Conservation (phyloP, 495 filamentous ascomycete genomes). For the Pyronema omphalodes region DNA sequence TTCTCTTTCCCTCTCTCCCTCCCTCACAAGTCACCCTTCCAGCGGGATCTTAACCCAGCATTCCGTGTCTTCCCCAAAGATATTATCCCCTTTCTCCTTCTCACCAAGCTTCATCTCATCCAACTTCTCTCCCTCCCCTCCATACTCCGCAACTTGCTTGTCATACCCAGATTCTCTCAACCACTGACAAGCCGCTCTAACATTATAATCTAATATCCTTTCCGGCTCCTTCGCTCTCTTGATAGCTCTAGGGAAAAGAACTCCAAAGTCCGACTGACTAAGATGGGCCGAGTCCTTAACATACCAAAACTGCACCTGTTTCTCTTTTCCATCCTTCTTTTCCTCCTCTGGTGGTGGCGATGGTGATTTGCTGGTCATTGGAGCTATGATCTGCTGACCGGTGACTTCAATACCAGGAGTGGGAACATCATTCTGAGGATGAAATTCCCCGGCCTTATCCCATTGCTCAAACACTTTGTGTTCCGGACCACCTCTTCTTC, state of each 20-base stretch:
- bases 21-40: constrained; percentile 1
- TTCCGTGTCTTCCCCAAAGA: constrained; percentile 11
- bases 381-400: constrained; percentile 11
- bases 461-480: constrained; percentile 17
- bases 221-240: constrained; percentile 42
- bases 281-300: constrained; percentile 45
- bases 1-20: neutral
- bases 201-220: constrained; percentile 42
- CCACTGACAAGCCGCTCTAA: constrained; percentile 19
- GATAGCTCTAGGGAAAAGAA: constrained; percentile 52
- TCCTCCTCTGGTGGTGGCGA: neutral
- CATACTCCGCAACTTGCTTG: neutral
- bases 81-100: neutral
- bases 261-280: constrained; percentile 58
- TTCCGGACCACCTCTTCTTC: constrained; percentile 2
- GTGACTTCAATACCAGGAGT: constrained; percentile 5
- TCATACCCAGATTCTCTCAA: constrained; percentile 13
- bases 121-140: neutral
- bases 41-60: constrained; percentile 10
- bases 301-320: constrained; percentile 41
- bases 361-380: neutral
- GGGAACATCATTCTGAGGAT: constrained; percentile 3
- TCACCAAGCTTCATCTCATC: constrained; percentile 1
- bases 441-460: constrained; percentile 4
- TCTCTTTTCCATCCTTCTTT: constrained; percentile 4